phyloP scores from a whole-genome alignment of 805 yeast genomes.

The Tetrapisispora taiwanensis region DNA sequence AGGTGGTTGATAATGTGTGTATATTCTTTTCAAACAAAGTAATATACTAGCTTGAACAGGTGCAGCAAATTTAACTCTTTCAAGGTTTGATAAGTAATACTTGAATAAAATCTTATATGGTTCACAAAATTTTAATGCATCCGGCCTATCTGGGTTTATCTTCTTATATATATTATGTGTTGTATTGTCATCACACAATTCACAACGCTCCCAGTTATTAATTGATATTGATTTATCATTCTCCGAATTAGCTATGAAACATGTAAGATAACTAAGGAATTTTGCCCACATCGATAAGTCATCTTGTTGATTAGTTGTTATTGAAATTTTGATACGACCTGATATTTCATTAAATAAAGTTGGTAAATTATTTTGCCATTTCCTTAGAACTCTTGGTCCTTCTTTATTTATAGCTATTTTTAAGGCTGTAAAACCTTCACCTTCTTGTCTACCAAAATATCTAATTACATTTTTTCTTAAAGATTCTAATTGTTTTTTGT shows the following conservation, averaged over 20 bases:
- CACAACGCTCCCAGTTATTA: slow-evolving; percentile 11
- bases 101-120: slow-evolving; percentile 24
- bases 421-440: slow-evolving; percentile 1
- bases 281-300: slow-evolving; percentile 13
- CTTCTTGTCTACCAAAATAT: neutral
- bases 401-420: slow-evolving; percentile 5
- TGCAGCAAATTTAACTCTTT: slow-evolving; percentile 16
- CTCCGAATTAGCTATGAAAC: slow-evolving; percentile 10
- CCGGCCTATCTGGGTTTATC: slow-evolving; percentile 27
- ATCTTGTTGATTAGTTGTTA: slow-evolving; percentile 11
- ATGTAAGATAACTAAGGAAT: slow-evolving; percentile 16
- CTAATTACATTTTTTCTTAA: slow-evolving; percentile 11
- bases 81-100: slow-evolving; percentile 17
- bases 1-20: slow-evolving; percentile 46
- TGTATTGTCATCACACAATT: slow-evolving; percentile 15
- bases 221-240: neutral
- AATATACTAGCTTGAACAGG: slow-evolving; percentile 36
- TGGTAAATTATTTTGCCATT: slow-evolving; percentile 2
- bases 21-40: slow-evolving; percentile 37
- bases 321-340: slow-evolving; percentile 8
- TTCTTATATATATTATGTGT: slow-evolving; percentile 7
- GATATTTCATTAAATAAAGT: slow-evolving; percentile 11
- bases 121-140: slow-evolving; percentile 9
- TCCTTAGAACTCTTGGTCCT: slow-evolving; percentile 8
- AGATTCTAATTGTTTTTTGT: slow-evolving; percentile 16